Conservation (phyloP, 2,329 filamentous ascomycete genomes). For the Pseudopyricularia cyperi region DNA sequence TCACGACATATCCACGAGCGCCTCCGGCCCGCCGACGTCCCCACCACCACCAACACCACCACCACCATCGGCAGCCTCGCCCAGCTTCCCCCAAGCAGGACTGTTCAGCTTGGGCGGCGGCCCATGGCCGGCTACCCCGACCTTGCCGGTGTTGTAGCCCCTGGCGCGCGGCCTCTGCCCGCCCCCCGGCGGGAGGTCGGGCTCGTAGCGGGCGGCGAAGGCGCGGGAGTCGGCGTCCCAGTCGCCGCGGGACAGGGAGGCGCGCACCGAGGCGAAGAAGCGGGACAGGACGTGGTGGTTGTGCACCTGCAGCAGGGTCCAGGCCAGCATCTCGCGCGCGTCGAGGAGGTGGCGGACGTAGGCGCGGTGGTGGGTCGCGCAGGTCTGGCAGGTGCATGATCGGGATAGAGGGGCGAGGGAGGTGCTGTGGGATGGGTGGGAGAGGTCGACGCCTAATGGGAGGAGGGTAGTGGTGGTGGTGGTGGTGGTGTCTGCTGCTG, state of each 20-base stretch:
- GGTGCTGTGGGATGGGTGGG: conserved; percentile 46
- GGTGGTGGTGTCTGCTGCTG: neutral
- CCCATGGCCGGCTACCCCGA: conserved; percentile 31
- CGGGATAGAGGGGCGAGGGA: conserved; percentile 48
- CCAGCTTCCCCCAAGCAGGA: conserved; percentile 44
- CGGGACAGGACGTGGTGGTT: conserved; percentile 61
- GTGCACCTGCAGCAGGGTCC: conserved; percentile 85
- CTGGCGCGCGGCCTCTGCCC: conserved; percentile 68
- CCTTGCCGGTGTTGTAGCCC: conserved; percentile 67
- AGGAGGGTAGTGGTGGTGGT: conserved; percentile 9
- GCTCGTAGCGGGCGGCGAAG: conserved; percentile 48
- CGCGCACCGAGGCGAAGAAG: conserved; percentile 63
- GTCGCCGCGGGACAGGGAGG: conserved; percentile 44
- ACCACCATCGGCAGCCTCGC: conserved; percentile 9
- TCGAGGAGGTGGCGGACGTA: conserved; percentile 78
- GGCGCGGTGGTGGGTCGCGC: conserved; percentile 69
- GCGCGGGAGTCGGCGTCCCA: conserved; percentile 41
- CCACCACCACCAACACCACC: neutral
- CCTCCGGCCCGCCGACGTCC: no score
- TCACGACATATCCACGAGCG: neutral
- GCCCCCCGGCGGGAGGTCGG: conserved; percentile 57
- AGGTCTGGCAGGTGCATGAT: conserved; percentile 70
- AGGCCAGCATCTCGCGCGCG: conserved; percentile 93
- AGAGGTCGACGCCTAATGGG: conserved; percentile 69
- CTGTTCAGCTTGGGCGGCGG: conserved; percentile 44